A percentile compares a stretch with the other conserved stretches of the same genome.
Conservation (phyloP, 441 rosid species). For the Syzygium malaccense region DNA sequence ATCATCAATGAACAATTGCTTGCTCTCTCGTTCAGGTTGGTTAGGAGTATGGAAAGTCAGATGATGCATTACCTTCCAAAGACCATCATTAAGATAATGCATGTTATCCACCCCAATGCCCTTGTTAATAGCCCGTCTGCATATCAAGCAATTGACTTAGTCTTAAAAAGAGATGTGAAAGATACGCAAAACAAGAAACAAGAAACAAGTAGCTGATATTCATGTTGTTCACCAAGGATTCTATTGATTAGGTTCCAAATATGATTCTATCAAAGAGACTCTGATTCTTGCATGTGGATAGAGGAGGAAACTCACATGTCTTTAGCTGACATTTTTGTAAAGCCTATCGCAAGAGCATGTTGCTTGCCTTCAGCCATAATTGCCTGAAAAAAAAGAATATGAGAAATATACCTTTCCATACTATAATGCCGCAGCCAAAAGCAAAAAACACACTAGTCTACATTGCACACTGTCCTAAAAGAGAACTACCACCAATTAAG, state of each 20-base stretch:
- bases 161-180: neutral
- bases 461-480: neutral
- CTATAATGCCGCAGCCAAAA: neutral
- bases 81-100: constrained; percentile 98
- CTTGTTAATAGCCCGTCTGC: constrained; percentile 80
- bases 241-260: neutral
- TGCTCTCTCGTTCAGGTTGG: neutral
- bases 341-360: constrained; percentile 95
- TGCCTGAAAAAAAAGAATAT: constrained; percentile 42
- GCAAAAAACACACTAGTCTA: neutral
- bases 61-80: constrained; percentile 73
- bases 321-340: constrained; percentile 94
- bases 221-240: neutral
- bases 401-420: neutral
- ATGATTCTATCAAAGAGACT: neutral
- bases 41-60: neutral
- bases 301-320: constrained; percentile 68
- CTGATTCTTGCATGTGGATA: neutral
- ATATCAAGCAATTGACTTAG: constrained; percentile 4
- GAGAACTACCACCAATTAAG: neutral
- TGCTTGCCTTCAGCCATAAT: constrained; percentile 99
- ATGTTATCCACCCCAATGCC: constrained; percentile 97
- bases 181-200: neutral
- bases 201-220: neutral
- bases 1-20: neutral